Evolutionary conservation across 768 basidiomycete genomes (phyloP), one percentile per base, ranked within the genome.

Genomic region (Rhodotorula sphaerocarpa): DNA sequence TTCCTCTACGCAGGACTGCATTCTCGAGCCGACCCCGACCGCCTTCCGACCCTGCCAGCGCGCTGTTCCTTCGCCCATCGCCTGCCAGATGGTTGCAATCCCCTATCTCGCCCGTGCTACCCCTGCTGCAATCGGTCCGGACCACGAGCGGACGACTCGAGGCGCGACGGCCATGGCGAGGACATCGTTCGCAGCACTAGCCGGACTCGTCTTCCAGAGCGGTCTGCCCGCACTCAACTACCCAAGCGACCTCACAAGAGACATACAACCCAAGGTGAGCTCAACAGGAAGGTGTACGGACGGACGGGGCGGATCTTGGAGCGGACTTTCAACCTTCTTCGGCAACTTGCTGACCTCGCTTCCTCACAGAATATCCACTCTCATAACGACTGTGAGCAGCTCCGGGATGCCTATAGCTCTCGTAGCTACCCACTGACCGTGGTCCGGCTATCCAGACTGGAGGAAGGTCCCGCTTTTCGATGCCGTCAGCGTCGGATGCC

Each of bases 321-420:
- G n/a, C n/a, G n/a, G n/a, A n/a, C n/a, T n/a, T n/a, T n/a, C n/a
- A n/a, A n/a, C n/a, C n/a, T n/a, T n/a, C n/a, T n/a, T n/a, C n/a
- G n/a, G n/a, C n/a, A n/a, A n/a, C n/a, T n/a, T n/a, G n/a, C 42
- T 43, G 42, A 15, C 15, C 20, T 43, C 42, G 14, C 7, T 15
- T 42, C 34, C 27, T 16, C 10, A 23, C 47, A 61, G 60, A 44
- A 65, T 31, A 31, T 59, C n/a, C 63, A 65, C 23, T 65, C 63
- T 9, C 63, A 65, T 33, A 65, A 65, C 54, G 63, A 65, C 33
- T 65, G 63, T 65, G 33, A 52, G 63, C 30, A n/a, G n/a, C 14
- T 2, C 16, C 2, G 11, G 15, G 23, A 6, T 7, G 5, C 28
- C 41, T 28, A 3, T 36, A 3, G 15, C 7, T 20, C 27, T 16